phyloP scores from a whole-genome alignment of 768 basidiomycete species.

The Boletus rufocinnamomeus region DNA sequence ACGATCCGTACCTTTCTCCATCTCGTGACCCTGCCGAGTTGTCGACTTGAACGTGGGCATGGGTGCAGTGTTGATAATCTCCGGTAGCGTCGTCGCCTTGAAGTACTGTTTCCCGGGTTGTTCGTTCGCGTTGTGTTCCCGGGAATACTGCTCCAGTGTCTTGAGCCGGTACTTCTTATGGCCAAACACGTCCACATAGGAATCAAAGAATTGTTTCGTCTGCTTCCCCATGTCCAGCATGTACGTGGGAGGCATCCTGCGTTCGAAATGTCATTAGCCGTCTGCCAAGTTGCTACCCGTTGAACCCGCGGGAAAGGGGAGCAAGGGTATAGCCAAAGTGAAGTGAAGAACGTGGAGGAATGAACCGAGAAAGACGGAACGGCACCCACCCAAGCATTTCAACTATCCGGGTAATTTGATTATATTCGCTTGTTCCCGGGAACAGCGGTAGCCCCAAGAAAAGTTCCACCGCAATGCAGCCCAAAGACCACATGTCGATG shows the following conservation, averaged over 20 bases:
- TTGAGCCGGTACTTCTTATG: slow-evolving; percentile 89
- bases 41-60: slow-evolving; percentile 82
- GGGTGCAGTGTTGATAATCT: slow-evolving; percentile 96
- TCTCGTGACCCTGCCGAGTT: slow-evolving; percentile 69
- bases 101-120: slow-evolving; percentile 99
- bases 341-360: slow-evolving; percentile 1
- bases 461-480: slow-evolving; percentile 97
- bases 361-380: background rate
- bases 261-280: slow-evolving; percentile 6
- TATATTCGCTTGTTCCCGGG: slow-evolving; percentile 99
- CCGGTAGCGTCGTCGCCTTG: slow-evolving; percentile 88
- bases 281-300: background rate
- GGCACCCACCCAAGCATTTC: slow-evolving; percentile 93
- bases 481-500: slow-evolving; percentile 99
- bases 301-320: background rate
- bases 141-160: slow-evolving; percentile 90
- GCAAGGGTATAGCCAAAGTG: background rate
- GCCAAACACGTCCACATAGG: slow-evolving; percentile 68
- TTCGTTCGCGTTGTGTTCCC: slow-evolving; percentile 93
- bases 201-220: slow-evolving; percentile 89
- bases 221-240: slow-evolving; percentile 98
- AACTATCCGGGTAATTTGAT: slow-evolving; percentile 94
- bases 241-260: slow-evolving; percentile 83
- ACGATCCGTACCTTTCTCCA: slow-evolving; percentile 77
- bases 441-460: slow-evolving; percentile 96